Evolutionary conservation across 129 eudicot genomes (phyloP).

Genomic region (Centella asiatica): DNA sequence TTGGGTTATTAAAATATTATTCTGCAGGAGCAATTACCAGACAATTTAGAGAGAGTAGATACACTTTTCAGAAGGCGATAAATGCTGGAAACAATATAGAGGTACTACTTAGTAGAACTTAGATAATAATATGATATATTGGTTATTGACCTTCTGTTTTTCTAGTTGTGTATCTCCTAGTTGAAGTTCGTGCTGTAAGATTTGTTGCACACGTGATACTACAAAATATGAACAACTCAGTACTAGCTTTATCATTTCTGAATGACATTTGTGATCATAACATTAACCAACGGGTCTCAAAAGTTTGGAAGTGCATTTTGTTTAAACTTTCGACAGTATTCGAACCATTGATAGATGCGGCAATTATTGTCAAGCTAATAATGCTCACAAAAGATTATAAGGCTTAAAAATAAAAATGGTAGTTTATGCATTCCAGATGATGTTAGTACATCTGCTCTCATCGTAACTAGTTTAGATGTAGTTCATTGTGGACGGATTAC

Average conservation of each 20-base stretch:
- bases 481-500: too few species aligned
- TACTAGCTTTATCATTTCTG: neutral
- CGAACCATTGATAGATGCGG: neutral
- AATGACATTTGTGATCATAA: neutral
- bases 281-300: neutral
- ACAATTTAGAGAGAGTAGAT: constrained; percentile 76
- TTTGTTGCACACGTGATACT: neutral
- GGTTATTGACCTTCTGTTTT: constrained; percentile 1
- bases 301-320: neutral
- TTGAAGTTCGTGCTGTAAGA: neutral
- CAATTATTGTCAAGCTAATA: too few species aligned
- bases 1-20: neutral
- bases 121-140: neutral
- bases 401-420: too few species aligned
- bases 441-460: too few species aligned
- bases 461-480: too few species aligned
- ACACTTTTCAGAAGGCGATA: constrained; percentile 71
- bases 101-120: constrained; percentile 35
- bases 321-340: neutral
- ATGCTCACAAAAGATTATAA: too few species aligned
- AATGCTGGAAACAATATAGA: constrained; percentile 81
- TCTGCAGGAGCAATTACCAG: constrained; percentile 85
- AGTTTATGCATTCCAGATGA: too few species aligned
- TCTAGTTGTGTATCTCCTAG: neutral
- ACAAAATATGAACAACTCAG: neutral